Conservation (phyloP, 1,139 yeast species). For the Kodamaea suecica region DNA sequence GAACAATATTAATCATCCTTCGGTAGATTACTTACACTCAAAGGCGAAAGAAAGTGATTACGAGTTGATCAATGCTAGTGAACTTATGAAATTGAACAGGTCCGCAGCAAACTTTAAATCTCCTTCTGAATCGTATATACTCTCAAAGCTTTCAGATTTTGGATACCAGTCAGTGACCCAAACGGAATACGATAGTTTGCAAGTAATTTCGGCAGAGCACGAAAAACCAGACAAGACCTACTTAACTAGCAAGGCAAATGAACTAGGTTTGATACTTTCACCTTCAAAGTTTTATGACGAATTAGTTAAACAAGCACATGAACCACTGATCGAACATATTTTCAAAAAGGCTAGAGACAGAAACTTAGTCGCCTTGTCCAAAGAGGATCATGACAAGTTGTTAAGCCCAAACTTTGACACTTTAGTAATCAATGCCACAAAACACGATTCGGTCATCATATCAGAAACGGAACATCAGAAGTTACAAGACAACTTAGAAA, state of each 20-base stretch:
- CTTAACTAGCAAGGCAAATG: constrained; percentile 24
- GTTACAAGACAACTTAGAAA: constrained; percentile 23
- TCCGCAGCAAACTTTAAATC: constrained; percentile 12
- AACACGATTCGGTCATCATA: constrained; percentile 6
- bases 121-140: constrained; percentile 32
- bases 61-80: constrained; percentile 19
- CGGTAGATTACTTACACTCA: constrained; percentile 17
- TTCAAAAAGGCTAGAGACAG: constrained; percentile 12
- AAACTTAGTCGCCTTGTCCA: constrained; percentile 5
- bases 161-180: constrained; percentile 24
- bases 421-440: constrained; percentile 4
- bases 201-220: constrained; percentile 24
- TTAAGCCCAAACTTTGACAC: constrained; percentile 7
- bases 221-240: constrained; percentile 28
- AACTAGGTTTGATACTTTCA: constrained; percentile 31
- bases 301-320: constrained; percentile 24
- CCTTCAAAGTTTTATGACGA: constrained; percentile 30
- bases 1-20: constrained; percentile 16
- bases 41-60: constrained; percentile 17
- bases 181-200: constrained; percentile 22
- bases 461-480: neutral
- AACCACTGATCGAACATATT: constrained; percentile 21
- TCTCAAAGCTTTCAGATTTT: constrained; percentile 23
- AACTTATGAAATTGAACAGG: constrained; percentile 19
- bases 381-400: constrained; percentile 3